phyloP scores from a whole-genome alignment of 345 rosid genomes.

The Passiflora organensis region DNA sequence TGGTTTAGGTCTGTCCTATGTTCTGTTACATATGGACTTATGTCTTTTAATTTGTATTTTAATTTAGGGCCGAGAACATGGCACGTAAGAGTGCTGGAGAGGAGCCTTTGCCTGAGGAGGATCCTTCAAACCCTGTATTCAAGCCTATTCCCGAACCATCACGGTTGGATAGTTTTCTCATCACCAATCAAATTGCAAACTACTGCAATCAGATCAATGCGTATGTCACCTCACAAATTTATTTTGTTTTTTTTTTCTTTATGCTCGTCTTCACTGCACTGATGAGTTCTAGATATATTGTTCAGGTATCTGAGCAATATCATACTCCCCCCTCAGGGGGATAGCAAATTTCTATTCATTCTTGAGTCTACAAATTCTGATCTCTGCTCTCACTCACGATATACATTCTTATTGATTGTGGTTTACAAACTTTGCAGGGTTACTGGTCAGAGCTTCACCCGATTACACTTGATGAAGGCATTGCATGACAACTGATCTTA shows the following conservation, averaged over 20 bases:
- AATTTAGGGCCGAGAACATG: slow-evolving; percentile 73
- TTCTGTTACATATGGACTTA: too few species aligned
- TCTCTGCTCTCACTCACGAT: neutral
- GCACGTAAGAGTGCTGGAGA: slow-evolving; percentile 85
- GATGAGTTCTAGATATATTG: neutral
- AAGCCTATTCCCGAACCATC: slow-evolving; percentile 93
- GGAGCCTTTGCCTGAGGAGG: slow-evolving; percentile 95
- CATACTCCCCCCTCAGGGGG: too few species aligned
- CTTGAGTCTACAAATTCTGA: neutral
- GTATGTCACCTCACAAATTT: slow-evolving; percentile 31
- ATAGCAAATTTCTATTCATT: too few species aligned
- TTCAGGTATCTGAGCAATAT: neutral
- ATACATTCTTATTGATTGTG: neutral
- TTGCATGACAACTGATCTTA: slow-evolving; percentile 60
- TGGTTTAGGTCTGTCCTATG: too few species aligned
- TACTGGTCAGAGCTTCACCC: slow-evolving; percentile 89
- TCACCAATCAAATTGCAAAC: slow-evolving; percentile 84
- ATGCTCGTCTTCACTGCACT: neutral
- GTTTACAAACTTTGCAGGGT: slow-evolving; percentile 48
- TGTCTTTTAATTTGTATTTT: neutral
- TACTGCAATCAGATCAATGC: slow-evolving; percentile 97
- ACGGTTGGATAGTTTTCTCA: slow-evolving; percentile 89
- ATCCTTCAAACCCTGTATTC: slow-evolving; percentile 85
- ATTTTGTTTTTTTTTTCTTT: neutral
- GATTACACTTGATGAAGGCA: slow-evolving; percentile 74